Evolutionary conservation across 1,284 basidiomycete genomes (phyloP), one percentile per base, ranked within the genome.

Genomic region (Moniliella sp.): DNA sequence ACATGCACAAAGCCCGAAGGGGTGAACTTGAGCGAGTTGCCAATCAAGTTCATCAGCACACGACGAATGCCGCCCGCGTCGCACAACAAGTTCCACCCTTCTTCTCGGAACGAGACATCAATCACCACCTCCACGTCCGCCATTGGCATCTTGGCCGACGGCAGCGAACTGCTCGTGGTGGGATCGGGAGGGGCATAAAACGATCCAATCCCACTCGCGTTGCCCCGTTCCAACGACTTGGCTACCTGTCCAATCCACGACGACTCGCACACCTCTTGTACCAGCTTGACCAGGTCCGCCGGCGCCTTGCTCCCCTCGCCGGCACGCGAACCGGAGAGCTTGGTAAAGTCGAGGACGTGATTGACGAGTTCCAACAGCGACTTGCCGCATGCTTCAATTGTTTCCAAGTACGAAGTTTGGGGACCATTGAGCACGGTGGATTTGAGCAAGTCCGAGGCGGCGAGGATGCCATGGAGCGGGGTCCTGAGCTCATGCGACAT

Each of bases 301-400:
- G 50, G 44, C 27, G 30, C 36, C 32, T 45, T 43, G 13, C 18
- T 15, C 2, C 12, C 21, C 8, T 16, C 12, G 4, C 74, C 67
- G 43, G 76, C 77, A n/a, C 39, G 40, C 31, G 46, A 47, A 31
- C 83, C 82, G 50, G 78, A 84, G 13, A 91, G 69, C 58, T 93
- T 93, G 19, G 84, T 91, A 56, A 88, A 93, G 61, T 93, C 86
- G 21, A 94, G 67, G 4, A 94, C 86, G 50, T 94, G 86, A 55
- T 93, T 93, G 36, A 94, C 84, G 0, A 67, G 65, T 44, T 69
- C 67, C 32, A 67, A 63, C 15, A 69, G 52, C 19, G 64, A 64
- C 32, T 65, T 65, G 10, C 65, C 66, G 32, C 55, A 57, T 10
- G 55, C 53, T 27, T 56, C 52, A 15, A 57, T 49, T 0, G 81